Conservation (phyloP, 106 monocot genomes). For the Dendrobium nobile region DNA sequence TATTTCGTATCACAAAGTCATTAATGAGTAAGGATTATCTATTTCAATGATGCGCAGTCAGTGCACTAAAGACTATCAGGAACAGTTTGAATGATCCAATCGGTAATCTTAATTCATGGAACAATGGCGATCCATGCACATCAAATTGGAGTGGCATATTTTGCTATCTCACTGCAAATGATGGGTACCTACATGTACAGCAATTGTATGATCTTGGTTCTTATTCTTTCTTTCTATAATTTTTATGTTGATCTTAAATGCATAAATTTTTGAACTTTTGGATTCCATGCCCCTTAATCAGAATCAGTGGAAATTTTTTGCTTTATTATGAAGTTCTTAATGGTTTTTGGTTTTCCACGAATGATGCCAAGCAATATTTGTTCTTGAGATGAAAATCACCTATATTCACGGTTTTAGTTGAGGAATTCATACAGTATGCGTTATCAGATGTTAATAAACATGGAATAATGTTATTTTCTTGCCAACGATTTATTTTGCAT, state of each 20-base stretch:
- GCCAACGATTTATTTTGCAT: too few relatives aligned
- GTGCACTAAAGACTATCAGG: slow-evolving; percentile 29
- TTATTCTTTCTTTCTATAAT: not conserved
- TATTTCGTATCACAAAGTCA: not conserved
- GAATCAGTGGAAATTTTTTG: not conserved
- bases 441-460: too few relatives aligned
- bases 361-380: too few relatives aligned
- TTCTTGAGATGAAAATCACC: too few relatives aligned
- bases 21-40: slow-evolving; percentile 1
- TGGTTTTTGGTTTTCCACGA: not conserved
- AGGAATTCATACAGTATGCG: too few relatives aligned
- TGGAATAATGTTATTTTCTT: too few relatives aligned
- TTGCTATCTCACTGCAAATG: slow-evolving; percentile 22
- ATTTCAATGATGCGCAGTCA: slow-evolving; percentile 29
- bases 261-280: not conserved
- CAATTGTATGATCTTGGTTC: slow-evolving; percentile 37
- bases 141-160: slow-evolving; percentile 51
- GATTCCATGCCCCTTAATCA: not conserved
- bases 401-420: too few relatives aligned
- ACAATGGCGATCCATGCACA: slow-evolving; percentile 52
- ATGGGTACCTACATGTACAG: slow-evolving; percentile 39
- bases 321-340: not conserved
- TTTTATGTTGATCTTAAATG: not conserved
- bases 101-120: slow-evolving; percentile 44
- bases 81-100: slow-evolving; percentile 42